phyloP scores from a whole-genome alignment of 139 green algal species.

The Chlamydomonas sp. region DNA sequence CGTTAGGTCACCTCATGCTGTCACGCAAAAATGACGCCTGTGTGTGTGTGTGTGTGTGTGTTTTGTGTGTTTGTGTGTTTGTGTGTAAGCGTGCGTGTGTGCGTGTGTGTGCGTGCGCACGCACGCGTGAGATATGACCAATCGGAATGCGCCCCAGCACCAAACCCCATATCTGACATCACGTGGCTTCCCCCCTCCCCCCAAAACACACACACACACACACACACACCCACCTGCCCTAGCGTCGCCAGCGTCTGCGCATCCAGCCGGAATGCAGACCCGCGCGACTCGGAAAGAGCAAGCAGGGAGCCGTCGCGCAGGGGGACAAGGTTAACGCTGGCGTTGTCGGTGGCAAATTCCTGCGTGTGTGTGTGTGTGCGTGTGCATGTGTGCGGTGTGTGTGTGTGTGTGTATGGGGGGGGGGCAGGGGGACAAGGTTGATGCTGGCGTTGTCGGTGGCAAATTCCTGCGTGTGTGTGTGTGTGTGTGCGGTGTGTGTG shows the following conservation, averaged over 20 bases:
- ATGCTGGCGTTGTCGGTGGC: neutral
- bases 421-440: neutral
- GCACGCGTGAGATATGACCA: too few species aligned
- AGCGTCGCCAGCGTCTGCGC: constrained; percentile 43
- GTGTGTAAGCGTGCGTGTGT: too few species aligned
- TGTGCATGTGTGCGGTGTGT: too few species aligned
- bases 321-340: constrained; percentile 54
- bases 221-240: constrained; percentile 24
- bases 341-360: constrained; percentile 60
- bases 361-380: constrained; percentile 2
- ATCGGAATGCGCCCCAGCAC: too few species aligned
- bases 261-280: constrained; percentile 25
- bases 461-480: neutral
- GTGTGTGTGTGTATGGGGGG: too few species aligned
- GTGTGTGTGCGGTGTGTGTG: too few species aligned
- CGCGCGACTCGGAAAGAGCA: constrained; percentile 31
- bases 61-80: too few species aligned
- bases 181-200: neutral
- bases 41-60: too few species aligned
- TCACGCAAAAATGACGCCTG: too few species aligned
- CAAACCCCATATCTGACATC: neutral
- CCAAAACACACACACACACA: neutral
- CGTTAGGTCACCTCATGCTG: constrained; percentile 56
- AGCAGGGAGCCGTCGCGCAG: constrained; percentile 30
- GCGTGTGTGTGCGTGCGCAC: too few species aligned